Percentiles rank a stretch among this genome's conserved stretches.
phyloP scores from a whole-genome alignment of 2,329 filamentous ascomycete species.

The Hypoxylon sp. region DNA sequence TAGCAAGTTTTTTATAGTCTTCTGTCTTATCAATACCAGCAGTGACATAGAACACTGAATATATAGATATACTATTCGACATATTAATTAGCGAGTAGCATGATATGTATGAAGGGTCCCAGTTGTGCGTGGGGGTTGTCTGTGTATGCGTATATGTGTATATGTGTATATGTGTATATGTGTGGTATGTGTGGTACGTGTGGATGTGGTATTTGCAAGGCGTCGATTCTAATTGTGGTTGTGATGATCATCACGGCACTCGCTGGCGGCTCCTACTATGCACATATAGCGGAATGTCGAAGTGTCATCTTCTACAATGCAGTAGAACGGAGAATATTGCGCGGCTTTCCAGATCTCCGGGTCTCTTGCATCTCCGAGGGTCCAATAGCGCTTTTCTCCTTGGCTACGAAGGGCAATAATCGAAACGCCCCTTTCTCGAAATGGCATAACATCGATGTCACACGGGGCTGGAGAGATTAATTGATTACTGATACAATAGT shows the following conservation, averaged over 20 bases:
- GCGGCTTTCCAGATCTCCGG: constrained; percentile 41
- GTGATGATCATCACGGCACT: constrained; percentile 20
- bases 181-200: too few relatives aligned
- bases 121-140: constrained; percentile 14
- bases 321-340: constrained; percentile 42
- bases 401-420: constrained; percentile 36
- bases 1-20: constrained; percentile 10
- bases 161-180: too few relatives aligned
- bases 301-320: constrained; percentile 1
- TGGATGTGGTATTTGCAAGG: not conserved
- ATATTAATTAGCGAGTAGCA: constrained; percentile 6
- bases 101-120: constrained; percentile 22
- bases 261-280: not conserved
- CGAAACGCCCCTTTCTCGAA: constrained; percentile 33
- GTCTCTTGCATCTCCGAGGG: constrained; percentile 26
- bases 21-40: constrained; percentile 12
- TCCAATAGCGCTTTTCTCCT: constrained; percentile 31
- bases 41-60: not conserved
- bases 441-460: constrained; percentile 29
- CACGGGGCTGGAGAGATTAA: constrained; percentile 28
- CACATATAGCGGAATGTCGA: not conserved
- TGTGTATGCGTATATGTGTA: too few relatives aligned
- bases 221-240: constrained; percentile 13
- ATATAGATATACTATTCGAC: constrained; percentile 1
- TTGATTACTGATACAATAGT: constrained; percentile 44